phyloP scores from a whole-genome alignment of 192 early-diverging fungal species.

The Coemansia sp. region DNA sequence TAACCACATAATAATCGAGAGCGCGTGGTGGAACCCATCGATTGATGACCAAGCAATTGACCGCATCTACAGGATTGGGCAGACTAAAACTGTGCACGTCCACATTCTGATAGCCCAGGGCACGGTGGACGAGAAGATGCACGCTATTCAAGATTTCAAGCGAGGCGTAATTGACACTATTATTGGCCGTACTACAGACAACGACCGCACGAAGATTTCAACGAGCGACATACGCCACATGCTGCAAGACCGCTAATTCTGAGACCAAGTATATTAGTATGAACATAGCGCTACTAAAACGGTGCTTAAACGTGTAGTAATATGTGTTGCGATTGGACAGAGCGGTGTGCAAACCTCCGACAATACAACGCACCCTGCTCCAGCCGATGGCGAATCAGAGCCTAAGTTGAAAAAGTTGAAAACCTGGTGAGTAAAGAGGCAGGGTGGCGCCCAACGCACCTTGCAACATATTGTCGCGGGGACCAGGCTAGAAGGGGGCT shows the following conservation, averaged over 20 bases:
- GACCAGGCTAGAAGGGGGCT: no score
- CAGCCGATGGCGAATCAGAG: no score
- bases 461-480: no score
- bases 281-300: not conserved
- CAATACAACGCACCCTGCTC: no score
- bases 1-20: slow-evolving; percentile 72
- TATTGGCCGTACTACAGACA: slow-evolving; percentile 1
- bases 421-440: no score
- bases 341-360: no score
- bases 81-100: slow-evolving; percentile 90
- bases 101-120: slow-evolving; percentile 87
- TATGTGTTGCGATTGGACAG: no score
- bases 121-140: slow-evolving; percentile 77
- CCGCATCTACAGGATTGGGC: slow-evolving; percentile 90
- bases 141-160: slow-evolving; percentile 21
- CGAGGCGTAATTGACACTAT: slow-evolving; percentile 16
- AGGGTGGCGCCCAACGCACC: no score
- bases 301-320: not conserved
- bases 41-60: slow-evolving; percentile 91
- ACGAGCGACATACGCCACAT: not conserved
- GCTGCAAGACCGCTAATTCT: not conserved
- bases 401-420: no score
- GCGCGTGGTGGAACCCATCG: slow-evolving; percentile 90
- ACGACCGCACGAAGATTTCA: not conserved
- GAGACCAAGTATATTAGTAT: not conserved